Percentiles rank a stretch among this genome's conserved stretches.
These are phyloP conservation scores for Thielaviopsis ethacetica DNA, from an alignment of 2,329 filamentous ascomycete species.

Conservation along the genomic window DNA sequence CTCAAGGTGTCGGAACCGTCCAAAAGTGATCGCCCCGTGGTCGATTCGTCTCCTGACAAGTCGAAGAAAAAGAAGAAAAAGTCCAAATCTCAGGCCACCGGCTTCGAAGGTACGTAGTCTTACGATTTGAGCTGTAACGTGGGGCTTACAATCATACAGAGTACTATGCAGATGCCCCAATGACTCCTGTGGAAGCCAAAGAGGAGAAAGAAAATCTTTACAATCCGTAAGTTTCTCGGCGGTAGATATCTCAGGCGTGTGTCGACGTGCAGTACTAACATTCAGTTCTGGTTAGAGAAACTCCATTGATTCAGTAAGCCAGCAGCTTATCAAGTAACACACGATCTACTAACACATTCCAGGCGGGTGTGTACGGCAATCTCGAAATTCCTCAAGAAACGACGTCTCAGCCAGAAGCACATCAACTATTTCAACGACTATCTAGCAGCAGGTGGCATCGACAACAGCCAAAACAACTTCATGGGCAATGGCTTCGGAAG, in stretches of 20 bases:
- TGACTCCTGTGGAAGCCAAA: slow-evolving; percentile 51
- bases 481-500: slow-evolving; percentile 28
- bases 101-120: slow-evolving; percentile 46
- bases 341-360: background rate
- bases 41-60: slow-evolving; percentile 5
- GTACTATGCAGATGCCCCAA: slow-evolving; percentile 62
- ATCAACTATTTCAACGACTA: slow-evolving; percentile 60
- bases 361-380: slow-evolving; percentile 7
- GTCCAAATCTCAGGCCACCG: slow-evolving; percentile 33
- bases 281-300: slow-evolving; percentile 21
- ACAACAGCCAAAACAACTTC: slow-evolving; percentile 40
- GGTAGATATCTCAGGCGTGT: no score
- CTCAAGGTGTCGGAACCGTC: background rate
- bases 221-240: slow-evolving; percentile 29
- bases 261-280: slow-evolving; percentile 14
- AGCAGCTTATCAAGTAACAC: background rate
- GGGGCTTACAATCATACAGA: slow-evolving; percentile 25
- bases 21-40: background rate
- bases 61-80: slow-evolving; percentile 13
- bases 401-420: slow-evolving; percentile 52
- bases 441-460: slow-evolving; percentile 67
- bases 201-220: slow-evolving; percentile 54
- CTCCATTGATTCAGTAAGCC: slow-evolving; percentile 39
- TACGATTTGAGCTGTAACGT: background rate
- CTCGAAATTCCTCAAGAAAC: slow-evolving; percentile 28